Evolutionary conservation across 1,139 yeast species (phyloP).

Genomic region (Wickerhamomyces sp.): DNA sequence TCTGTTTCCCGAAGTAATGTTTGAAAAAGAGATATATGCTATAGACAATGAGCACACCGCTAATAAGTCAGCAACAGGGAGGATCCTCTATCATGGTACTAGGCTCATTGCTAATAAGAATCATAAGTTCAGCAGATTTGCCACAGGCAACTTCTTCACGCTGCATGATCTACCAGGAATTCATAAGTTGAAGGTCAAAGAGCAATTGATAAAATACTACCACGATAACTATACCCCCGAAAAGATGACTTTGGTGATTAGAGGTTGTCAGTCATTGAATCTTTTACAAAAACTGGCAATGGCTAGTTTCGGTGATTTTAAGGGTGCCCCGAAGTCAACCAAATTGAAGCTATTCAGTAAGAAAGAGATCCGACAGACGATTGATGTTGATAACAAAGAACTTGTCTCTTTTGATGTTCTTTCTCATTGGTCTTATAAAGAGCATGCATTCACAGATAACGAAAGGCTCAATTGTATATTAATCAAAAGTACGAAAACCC

Average conservation of each 20-base stretch:
- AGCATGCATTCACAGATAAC: slow-evolving; percentile 20
- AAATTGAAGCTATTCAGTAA: slow-evolving; percentile 5
- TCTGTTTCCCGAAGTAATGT: slow-evolving; percentile 36
- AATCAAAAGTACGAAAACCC: slow-evolving; percentile 27
- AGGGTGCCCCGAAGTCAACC: neutral
- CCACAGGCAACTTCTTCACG: slow-evolving; percentile 66
- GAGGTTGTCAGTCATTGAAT: slow-evolving; percentile 62
- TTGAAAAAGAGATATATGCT: slow-evolving; percentile 50
- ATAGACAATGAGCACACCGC: slow-evolving; percentile 61
- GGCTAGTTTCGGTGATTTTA: slow-evolving; percentile 35
- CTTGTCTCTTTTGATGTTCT: slow-evolving; percentile 13
- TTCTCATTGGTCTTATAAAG: slow-evolving; percentile 15
- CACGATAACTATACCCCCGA: slow-evolving; percentile 47
- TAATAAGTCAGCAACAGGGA: slow-evolving; percentile 39
- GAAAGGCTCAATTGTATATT: slow-evolving; percentile 23
- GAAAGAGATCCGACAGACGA: neutral
- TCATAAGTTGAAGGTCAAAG: slow-evolving; percentile 48
- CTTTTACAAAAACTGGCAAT: slow-evolving; percentile 47
- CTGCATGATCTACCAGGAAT: slow-evolving; percentile 47
- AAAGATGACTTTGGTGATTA: slow-evolving; percentile 52
- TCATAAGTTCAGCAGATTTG: slow-evolving; percentile 67
- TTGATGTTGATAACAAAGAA: neutral
- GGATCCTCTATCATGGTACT: slow-evolving; percentile 55
- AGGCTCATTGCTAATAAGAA: slow-evolving; percentile 40
- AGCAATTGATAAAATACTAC: slow-evolving; percentile 49